Evolutionary conservation across 352 stramenopile genomes (phyloP).

Genomic region (Phytophthora cryptogea): DNA sequence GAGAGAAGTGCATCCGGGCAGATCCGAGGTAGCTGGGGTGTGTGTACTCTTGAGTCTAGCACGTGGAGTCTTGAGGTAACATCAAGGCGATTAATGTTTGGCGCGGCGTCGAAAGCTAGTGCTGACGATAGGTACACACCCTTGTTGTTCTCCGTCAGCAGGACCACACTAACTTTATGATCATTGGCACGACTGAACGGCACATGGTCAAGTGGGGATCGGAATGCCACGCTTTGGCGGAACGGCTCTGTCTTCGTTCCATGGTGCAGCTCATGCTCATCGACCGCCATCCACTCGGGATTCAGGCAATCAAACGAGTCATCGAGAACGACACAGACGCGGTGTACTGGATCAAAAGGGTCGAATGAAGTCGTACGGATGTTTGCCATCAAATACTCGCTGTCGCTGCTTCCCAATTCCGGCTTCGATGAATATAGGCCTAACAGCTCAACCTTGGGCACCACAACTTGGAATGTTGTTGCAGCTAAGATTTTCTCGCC

Average conservation of each 20-base stretch:
- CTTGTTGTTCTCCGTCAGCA: constrained; percentile 58
- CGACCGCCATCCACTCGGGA: constrained; percentile 29
- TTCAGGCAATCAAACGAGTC: constrained; percentile 50
- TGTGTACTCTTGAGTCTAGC: constrained; percentile 25
- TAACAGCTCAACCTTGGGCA: constrained; percentile 37
- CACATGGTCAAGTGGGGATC: constrained; percentile 40
- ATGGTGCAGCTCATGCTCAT: constrained; percentile 14
- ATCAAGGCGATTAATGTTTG: constrained; percentile 12
- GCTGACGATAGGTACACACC: constrained; percentile 28
- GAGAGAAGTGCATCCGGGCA: constrained; percentile 25
- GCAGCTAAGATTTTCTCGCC: constrained; percentile 39
- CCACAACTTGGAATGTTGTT: constrained; percentile 43
- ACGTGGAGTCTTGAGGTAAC: constrained; percentile 25
- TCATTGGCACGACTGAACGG: constrained; percentile 12
- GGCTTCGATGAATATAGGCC: constrained; percentile 21
- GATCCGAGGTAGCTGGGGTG: constrained; percentile 21
- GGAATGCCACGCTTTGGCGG: constrained; percentile 40
- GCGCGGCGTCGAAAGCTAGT: constrained; percentile 21
- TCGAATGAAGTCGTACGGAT: constrained; percentile 55
- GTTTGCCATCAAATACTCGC: constrained; percentile 25
- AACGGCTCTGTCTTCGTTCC: constrained; percentile 15
- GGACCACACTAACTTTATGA: constrained; percentile 44
- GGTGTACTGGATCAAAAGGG: constrained; percentile 36
- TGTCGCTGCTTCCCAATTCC: constrained; percentile 4
- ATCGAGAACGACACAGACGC: constrained; percentile 52